phyloP scores from a whole-genome alignment of 768 basidiomycete species.

The Phlebiopsis gigantea region DNA sequence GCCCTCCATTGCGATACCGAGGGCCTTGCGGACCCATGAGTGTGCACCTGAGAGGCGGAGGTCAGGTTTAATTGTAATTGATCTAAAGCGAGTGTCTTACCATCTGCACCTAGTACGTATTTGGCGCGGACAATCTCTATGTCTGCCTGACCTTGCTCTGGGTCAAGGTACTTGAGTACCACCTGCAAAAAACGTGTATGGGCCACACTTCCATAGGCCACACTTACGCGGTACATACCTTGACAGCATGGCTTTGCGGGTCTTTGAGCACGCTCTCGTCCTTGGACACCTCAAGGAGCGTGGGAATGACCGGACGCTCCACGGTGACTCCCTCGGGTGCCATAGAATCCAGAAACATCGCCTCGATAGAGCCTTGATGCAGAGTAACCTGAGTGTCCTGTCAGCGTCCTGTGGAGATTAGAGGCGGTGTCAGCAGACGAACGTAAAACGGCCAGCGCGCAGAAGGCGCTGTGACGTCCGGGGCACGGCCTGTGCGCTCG shows the following conservation, averaged over 20 bases:
- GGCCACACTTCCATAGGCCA: neutral
- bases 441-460: constrained; percentile 74
- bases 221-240: too few species aligned
- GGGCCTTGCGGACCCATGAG: constrained; percentile 72
- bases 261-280: constrained; percentile 38
- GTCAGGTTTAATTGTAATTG: neutral
- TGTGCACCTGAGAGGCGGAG: constrained; percentile 51
- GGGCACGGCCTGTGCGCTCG: constrained; percentile 56
- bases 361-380: constrained; percentile 61
- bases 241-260: constrained; percentile 26
- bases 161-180: constrained; percentile 35
- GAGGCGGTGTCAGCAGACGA: neutral
- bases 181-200: too few species aligned
- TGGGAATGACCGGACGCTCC: constrained; percentile 44
- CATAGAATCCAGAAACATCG: constrained; percentile 55
- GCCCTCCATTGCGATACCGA: constrained; percentile 69
- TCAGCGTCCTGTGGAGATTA: neutral
- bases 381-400: constrained; percentile 39
- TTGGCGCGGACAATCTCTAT: constrained; percentile 60
- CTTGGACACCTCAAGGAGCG: constrained; percentile 40
- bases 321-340: constrained; percentile 39
- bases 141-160: constrained; percentile 26
- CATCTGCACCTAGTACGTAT: constrained; percentile 73
- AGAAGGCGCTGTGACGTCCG: constrained; percentile 55
- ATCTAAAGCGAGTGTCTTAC: constrained; percentile 27